A percentile compares a stretch with the other conserved stretches of the same genome.
These are phyloP conservation scores for Cicer cuneatum DNA, from an alignment of 306 rosid genomes.

Conservation along the genomic window DNA sequence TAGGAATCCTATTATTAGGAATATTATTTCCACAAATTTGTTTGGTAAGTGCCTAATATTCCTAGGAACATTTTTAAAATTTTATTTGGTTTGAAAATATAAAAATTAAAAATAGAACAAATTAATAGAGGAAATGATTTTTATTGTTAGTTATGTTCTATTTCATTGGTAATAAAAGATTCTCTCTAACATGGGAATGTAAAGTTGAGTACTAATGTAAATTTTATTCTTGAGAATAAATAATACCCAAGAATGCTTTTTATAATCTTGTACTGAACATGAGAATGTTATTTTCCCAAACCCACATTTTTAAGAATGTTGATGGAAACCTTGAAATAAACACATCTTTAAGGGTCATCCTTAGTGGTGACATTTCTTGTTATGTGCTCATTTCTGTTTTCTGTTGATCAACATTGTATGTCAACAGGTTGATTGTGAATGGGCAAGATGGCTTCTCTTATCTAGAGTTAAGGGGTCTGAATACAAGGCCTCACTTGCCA, in stretches of 20 bases:
- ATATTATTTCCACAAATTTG: neutral
- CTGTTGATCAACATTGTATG: slow-evolving; percentile 46
- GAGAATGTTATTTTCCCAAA: neutral
- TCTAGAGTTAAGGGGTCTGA: slow-evolving; percentile 84
- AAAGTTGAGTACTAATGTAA: neutral
- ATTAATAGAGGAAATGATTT: neutral
- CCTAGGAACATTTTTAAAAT: neutral
- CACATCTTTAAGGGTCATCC: neutral
- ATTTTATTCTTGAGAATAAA: neutral
- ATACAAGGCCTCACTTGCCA: slow-evolving; percentile 85
- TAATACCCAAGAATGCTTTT: neutral
- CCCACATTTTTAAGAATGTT: slow-evolving; percentile 4
- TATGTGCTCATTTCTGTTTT: slow-evolving; percentile 3
- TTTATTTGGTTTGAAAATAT: neutral
- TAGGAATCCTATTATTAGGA: neutral
- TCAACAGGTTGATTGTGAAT: slow-evolving; percentile 82
- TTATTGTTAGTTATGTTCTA: neutral
- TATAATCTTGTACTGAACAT: neutral
- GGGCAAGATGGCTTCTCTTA: slow-evolving; percentile 93
- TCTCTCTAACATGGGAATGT: neutral
- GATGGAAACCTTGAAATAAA: slow-evolving; percentile 2
- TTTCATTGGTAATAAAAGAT: neutral
- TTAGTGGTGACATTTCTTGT: slow-evolving; percentile 26
- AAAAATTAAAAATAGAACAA: neutral
- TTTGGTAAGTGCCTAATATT: neutral